Evolutionary conservation across 257 asterid genomes (phyloP).

Genomic region (Solanum gracilifrons): DNA sequence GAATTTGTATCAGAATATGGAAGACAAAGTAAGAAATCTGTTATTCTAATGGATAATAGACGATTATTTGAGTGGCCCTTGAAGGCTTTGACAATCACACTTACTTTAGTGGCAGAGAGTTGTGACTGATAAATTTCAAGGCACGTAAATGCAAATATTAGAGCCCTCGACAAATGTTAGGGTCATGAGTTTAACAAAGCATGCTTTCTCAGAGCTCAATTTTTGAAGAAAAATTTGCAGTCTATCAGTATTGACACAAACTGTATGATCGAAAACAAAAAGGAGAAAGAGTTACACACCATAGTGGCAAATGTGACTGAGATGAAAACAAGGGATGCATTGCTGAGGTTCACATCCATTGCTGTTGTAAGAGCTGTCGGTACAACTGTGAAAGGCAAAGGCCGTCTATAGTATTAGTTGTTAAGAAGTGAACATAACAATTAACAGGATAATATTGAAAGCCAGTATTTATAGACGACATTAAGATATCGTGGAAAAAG

Average conservation of each 20-base stretch:
- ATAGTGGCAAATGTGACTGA: slow-evolving; percentile 99
- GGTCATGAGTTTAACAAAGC: neutral
- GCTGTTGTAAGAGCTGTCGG: slow-evolving; percentile 98
- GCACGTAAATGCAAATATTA: neutral
- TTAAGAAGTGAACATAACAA: slow-evolving; percentile 19
- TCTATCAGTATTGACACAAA: neutral
- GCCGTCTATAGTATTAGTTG: slow-evolving; percentile 84
- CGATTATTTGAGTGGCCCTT: neutral
- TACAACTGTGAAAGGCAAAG: slow-evolving; percentile 92
- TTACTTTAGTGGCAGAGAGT: neutral
- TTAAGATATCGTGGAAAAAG: neutral
- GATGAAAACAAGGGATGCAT: slow-evolving; percentile 92
- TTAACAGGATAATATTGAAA: neutral
- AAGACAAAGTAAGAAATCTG: neutral
- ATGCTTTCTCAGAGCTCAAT: neutral
- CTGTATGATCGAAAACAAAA: neutral
- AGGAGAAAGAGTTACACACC: slow-evolving; percentile 39
- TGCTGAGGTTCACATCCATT: slow-evolving; percentile 94
- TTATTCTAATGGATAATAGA: neutral
- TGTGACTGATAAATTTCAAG: neutral
- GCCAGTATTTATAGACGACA: neutral
- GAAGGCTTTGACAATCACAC: neutral
- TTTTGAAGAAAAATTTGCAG: neutral
- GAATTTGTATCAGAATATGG: neutral
- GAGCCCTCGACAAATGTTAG: neutral